Evolutionary conservation across 2,329 filamentous ascomycete species (phyloP), one percentile per base, ranked within the genome.

Genomic region (Apiospora arundinis): DNA sequence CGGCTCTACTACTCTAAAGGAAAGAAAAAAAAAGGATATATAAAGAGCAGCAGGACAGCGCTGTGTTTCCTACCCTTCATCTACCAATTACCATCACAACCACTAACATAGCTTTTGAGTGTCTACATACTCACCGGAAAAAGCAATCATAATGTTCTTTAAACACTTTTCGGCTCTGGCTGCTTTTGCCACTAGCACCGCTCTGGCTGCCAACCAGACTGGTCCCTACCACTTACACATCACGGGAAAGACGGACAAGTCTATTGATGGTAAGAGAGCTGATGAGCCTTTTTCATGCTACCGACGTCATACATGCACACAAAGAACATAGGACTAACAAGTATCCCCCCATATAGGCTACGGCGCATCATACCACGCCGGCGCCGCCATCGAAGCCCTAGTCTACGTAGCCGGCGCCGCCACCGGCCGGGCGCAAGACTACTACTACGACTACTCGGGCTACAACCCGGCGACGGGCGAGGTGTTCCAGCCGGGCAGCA

Each of bases 391-490:
- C 3, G 74, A 77, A 67, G 77, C 69, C 9, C 71, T 78, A 16
- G 77, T 76, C 70, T 78, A 76, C 67, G n/a, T 68, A n/a, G 69
- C 60, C 28, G 32, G 25, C 21, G 46, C 67, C 25, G 32, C 16
- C 67, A 69, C 32, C 21, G 28, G 46, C 25, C 67, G 49, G 28
- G 72, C 70, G 12, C 72, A 71, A 40, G 68, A 75, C 65, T 77
- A 76, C 72, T 77, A 77, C 70, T 77, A 71, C 73, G 75, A 77
- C 70, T 75, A 74, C 71, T 72, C 73, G 1, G 49, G 67, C 2
- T 76, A 74, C 69, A 49, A 72, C 70, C 32, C 71, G 42, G 70
- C 71, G 8, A 75, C 74, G 8, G 75, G 75, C 49, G 72, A 37
- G 18, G 71, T 72, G 9, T 68, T 18, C 28, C 73, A 75, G 70